phyloP scores from a whole-genome alignment of 2,329 filamentous ascomycete species.

The Cercospora sojina region DNA sequence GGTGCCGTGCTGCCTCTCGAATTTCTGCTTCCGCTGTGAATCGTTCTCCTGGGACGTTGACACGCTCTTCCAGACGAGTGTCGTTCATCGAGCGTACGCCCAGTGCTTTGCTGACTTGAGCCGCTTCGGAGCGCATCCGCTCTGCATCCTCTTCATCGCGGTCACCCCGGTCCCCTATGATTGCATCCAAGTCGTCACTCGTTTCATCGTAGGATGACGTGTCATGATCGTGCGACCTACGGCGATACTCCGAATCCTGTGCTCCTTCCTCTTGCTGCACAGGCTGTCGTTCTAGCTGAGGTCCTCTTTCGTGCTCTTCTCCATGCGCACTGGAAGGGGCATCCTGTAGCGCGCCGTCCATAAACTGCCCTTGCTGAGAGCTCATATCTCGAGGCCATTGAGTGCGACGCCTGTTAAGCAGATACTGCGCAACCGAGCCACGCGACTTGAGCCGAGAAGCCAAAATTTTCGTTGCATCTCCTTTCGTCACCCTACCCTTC shows the following conservation, averaged over 20 bases:
- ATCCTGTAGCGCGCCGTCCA: not conserved
- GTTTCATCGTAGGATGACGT: not conserved
- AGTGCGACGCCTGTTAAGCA: not conserved
- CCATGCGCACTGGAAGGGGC: not conserved
- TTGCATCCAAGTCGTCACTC: not conserved
- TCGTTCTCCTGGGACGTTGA: not conserved
- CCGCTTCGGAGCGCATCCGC: not conserved
- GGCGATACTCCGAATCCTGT: not conserved
- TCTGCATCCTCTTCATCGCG: not conserved
- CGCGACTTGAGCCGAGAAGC: not conserved
- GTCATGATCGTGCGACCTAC: not conserved
- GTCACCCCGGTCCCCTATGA: not conserved
- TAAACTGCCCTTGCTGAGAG: not conserved
- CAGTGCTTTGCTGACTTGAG: not conserved
- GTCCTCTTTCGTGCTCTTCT: not conserved
- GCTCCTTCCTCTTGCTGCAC: not conserved
- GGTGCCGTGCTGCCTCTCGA: not conserved
- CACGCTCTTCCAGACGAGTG: not conserved
- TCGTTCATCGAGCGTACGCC: not conserved
- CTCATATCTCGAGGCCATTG: not conserved
- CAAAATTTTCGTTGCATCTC: not conserved
- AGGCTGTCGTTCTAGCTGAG: not conserved
- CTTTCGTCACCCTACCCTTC: not conserved
- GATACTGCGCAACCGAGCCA: not conserved
- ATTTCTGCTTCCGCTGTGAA: not conserved